Evolutionary conservation across 2,329 filamentous ascomycete species (phyloP), one percentile per base, ranked within the genome.

Genomic region (Talaromyces sp.): DNA sequence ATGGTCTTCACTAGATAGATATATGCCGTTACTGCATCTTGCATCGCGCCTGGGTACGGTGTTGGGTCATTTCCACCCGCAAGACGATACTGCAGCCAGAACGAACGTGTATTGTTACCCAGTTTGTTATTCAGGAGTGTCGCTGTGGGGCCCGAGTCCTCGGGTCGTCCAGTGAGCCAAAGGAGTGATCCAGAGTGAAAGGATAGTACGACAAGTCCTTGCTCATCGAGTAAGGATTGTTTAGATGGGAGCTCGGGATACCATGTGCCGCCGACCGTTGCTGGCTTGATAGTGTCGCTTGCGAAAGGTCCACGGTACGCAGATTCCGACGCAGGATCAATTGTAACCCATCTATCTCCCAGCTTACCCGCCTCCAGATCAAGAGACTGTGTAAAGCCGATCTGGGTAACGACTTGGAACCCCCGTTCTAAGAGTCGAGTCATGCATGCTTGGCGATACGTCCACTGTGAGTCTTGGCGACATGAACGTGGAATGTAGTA

Each of bases 11-110:
- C 32, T 20, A 65, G 56, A 20, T 64, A 64, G 20, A 56, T 27
- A 37, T 65, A 65, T 7, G 61, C 52, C 2, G 62, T 57, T 30
- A 65, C 47, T n/a, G 61, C 60, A 22, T 65, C 62, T 56, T 64
- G 62, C 30, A 65, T 54, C 9, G 60, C 57, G 6, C 51, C 62
- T 1, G 62, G 61, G 32, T 54, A 64, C 5, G 54, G 47, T 19
- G 47, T 55, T 32, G 51, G 42, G 16, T 54, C 48, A 7, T 47
- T 47, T 11, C 55, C 52, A 19, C 56, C 52, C 5, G 54, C 54
- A n/a, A 58, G 54, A 22, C 56, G 56, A 39, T 56, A 58, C 24
- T 58, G 56, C 22, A 58, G 41, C 47, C 54, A 56, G 27, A 58
- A 51, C 4, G 46, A 44, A 10, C 37, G 20, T 3, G 54, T 52